Percentiles rank a stretch among this genome's conserved stretches.
These are phyloP conservation scores for Lizanozyma gosingica DNA, from an alignment of 1,139 yeast species.

Conservation along the genomic window DNA sequence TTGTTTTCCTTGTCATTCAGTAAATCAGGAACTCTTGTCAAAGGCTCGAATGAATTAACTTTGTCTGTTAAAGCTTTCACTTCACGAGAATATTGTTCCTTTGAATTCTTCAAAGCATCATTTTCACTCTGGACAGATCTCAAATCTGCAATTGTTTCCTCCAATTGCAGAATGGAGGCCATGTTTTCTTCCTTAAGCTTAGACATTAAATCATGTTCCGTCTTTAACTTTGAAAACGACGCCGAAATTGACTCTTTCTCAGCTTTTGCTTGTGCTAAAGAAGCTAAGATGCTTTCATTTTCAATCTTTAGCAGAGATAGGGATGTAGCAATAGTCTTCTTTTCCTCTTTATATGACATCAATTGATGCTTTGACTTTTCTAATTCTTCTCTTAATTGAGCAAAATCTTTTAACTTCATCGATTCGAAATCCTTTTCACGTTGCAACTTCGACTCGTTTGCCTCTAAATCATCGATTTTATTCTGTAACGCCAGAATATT, in stretches of 20 bases:
- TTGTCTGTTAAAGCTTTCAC: conserved; percentile 18
- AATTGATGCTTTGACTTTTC: conserved; percentile 5
- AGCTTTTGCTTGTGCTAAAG: conserved; percentile 1
- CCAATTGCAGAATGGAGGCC: background rate
- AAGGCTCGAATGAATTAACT: conserved; percentile 13
- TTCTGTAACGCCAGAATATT: background rate
- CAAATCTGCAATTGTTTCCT: background rate
- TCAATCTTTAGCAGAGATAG: conserved; percentile 5
- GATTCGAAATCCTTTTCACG: background rate
- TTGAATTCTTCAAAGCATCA: conserved; percentile 12
- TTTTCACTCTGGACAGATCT: background rate
- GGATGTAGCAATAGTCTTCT: conserved; percentile 3
- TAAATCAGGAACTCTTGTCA: conserved; percentile 3
- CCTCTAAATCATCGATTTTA: background rate
- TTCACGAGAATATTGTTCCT: conserved; percentile 19
- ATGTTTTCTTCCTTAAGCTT: conserved; percentile 15
- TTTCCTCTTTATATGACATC: conserved; percentile 1
- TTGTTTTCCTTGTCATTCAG: conserved; percentile 11
- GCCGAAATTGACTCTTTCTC: conserved; percentile 11
- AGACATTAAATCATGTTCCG: conserved; percentile 29
- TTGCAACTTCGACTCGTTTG: background rate
- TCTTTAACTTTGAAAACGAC: conserved; percentile 16
- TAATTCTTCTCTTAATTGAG: conserved; percentile 1
- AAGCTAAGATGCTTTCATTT: conserved; percentile 3
- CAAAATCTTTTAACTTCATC: background rate